These are phyloP conservation scores for Komagataella mondaviorum DNA, from an alignment of 805 yeast species.

Conservation along the genomic window DNA sequence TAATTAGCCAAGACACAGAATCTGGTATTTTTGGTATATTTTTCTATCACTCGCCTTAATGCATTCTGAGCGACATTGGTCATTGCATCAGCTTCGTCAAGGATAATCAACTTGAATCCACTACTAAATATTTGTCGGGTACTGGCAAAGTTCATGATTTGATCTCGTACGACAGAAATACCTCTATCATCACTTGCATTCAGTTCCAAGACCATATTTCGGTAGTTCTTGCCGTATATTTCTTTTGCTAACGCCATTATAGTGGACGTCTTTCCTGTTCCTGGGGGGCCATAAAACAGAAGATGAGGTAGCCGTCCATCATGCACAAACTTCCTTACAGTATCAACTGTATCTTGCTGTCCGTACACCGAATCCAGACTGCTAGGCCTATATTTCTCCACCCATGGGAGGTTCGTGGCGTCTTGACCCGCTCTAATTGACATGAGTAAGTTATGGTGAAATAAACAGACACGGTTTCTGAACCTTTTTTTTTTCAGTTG, in stretches of 20 bases:
- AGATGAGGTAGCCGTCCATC: slow-evolving; percentile 83
- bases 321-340: slow-evolving; percentile 73
- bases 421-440: not conserved
- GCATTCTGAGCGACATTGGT: slow-evolving; percentile 80
- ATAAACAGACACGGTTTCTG: not conserved
- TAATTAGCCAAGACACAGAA: slow-evolving; percentile 94
- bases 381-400: slow-evolving; percentile 88
- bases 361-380: slow-evolving; percentile 83
- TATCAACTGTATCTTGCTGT: slow-evolving; percentile 73
- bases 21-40: slow-evolving; percentile 87
- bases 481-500: not conserved
- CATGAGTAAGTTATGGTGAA: not conserved
- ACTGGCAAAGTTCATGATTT: slow-evolving; percentile 90
- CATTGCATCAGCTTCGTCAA: slow-evolving; percentile 96
- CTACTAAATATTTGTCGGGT: slow-evolving; percentile 84
- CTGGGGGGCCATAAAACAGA: slow-evolving; percentile 91
- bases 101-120: slow-evolving; percentile 80
- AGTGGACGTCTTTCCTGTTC: slow-evolving; percentile 87
- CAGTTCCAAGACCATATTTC: slow-evolving; percentile 84
- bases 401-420: slow-evolving; percentile 28
- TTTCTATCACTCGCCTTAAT: slow-evolving; percentile 73
- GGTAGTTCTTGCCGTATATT: slow-evolving; percentile 68
- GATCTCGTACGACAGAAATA: slow-evolving; percentile 94
- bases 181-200: slow-evolving; percentile 98
- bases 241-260: slow-evolving; percentile 80